Base-by-base conservation (phyloP, 2,329 filamentous ascomycete genomes). In the Achaetomium macrosporum region DNA sequence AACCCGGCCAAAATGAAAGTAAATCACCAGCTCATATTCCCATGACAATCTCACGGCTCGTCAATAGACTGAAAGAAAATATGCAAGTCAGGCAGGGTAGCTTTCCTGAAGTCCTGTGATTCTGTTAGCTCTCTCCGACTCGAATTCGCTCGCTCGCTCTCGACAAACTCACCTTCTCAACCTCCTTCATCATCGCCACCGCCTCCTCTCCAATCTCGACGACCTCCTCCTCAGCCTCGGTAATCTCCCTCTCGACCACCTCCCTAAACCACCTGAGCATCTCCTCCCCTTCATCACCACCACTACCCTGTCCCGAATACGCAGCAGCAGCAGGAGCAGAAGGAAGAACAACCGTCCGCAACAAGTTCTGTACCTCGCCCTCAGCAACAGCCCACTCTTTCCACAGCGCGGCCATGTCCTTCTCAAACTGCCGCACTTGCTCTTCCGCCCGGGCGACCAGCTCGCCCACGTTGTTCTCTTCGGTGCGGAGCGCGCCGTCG, bases 41-140 rank as follows among this genome's bases (percentile, higher is more conserved):
- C 20, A 3, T 5, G 11, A 29, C 12, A 44, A 2, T n/a, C 19
- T 57, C 44, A 60, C 6, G 49, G 53, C 41, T 58, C 57, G 16
- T 61, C 53, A 15, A 61, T 58, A 36, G 56, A 60, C 29, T 57
- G 46, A 36, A 54, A 60, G 37, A 55, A 60, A 5, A 47, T 43
- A 15, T 56, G 59, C 33, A 60, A 36, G 43, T 60, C 55, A 7
- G 57, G 56, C 35, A 56, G 25, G 16, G 56, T 59, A 15, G 43
- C 36, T 51, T 57, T 60, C 17, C 54, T 42, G 36, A 54, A 59
- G 7, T 61, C 58, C 57, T 61, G 37, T 12, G 19, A 6, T 12
- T 10, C 7, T 5, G 42, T 54, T 42, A 54, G 51, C 51, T 7
- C 20, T n/a, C 8, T 42, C 5, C 16, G 20, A 13, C 31, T 5